phyloP scores from a whole-genome alignment of 176 grass and related monocot species.

The Hordeum marinum region DNA sequence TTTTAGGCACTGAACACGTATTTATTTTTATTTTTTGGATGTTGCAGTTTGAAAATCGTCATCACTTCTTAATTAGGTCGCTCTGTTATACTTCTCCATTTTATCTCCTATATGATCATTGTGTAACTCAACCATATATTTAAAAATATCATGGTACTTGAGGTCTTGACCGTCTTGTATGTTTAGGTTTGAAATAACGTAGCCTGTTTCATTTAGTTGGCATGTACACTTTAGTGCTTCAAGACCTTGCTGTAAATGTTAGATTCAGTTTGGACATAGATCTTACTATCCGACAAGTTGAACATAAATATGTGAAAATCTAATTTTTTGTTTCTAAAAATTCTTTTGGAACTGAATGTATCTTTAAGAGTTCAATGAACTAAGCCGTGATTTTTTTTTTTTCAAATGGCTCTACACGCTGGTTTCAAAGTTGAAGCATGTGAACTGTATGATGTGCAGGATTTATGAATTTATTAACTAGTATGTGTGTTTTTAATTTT shows the following conservation, averaged over 20 bases:
- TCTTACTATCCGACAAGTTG: neutral
- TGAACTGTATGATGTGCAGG: neutral
- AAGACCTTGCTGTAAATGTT: neutral
- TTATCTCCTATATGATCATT: neutral
- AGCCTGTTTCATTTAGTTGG: neutral
- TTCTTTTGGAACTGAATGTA: neutral
- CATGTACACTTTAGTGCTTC: neutral
- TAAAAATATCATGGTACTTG: neutral
- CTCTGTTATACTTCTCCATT: neutral
- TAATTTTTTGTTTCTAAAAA: neutral
- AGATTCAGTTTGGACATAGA: neutral
- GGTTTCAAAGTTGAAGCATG: neutral
- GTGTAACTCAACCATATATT: neutral
- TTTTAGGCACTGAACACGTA: neutral
- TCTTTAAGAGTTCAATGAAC: neutral
- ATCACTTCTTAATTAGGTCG: neutral
- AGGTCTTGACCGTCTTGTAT: neutral
- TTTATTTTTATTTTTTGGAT: neutral
- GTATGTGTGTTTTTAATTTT: slow-evolving; percentile 6
- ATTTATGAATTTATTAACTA: slow-evolving; percentile 9
- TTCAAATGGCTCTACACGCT: neutral
- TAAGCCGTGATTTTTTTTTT: neutral
- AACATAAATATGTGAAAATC: neutral
- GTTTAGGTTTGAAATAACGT: neutral
- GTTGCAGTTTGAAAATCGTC: neutral